phyloP scores from a whole-genome alignment of 352 stramenopile species.

The Phytophthora citricola region DNA sequence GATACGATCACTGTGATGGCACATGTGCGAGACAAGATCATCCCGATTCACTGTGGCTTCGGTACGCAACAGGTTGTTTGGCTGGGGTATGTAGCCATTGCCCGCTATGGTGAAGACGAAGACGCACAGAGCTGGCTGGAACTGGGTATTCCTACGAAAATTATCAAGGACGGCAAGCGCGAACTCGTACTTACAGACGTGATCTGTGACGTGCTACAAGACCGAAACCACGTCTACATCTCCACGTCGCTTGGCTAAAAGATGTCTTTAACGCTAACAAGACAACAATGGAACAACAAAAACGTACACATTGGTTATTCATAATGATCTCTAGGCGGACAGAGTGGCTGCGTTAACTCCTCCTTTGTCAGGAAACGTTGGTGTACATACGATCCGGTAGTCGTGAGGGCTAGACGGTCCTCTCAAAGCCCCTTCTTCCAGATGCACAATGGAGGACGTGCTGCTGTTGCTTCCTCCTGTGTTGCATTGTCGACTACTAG shows the following conservation, averaged over 20 bases:
- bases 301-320: slow-evolving; percentile 29
- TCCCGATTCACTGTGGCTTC: slow-evolving; percentile 73
- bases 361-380: slow-evolving; percentile 66
- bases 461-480: slow-evolving; percentile 14
- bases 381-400: slow-evolving; percentile 71
- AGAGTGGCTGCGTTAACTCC: slow-evolving; percentile 22
- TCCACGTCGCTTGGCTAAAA: slow-evolving; percentile 52
- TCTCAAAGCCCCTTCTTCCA: slow-evolving; percentile 35
- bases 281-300: slow-evolving; percentile 9
- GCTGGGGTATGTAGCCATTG: slow-evolving; percentile 77
- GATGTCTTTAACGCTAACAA: neutral
- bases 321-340: slow-evolving; percentile 41
- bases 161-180: slow-evolving; percentile 54
- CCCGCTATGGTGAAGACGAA: slow-evolving; percentile 62
- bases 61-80: slow-evolving; percentile 77
- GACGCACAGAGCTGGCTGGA: slow-evolving; percentile 55
- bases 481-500: slow-evolving; percentile 11
- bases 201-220: slow-evolving; percentile 71
- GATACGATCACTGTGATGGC: slow-evolving; percentile 68
- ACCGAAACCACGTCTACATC: slow-evolving; percentile 73
- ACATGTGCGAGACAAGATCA: slow-evolving; percentile 78
- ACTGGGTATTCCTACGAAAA: slow-evolving; percentile 51
- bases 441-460: slow-evolving; percentile 25
- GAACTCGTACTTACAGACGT: slow-evolving; percentile 59
- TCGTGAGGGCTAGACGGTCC: slow-evolving; percentile 32